A percentile compares a stretch with the other conserved stretches of the same genome.
Evolutionary conservation across 805 yeast species (phyloP).

Genomic region (Torulaspora quercuum): DNA sequence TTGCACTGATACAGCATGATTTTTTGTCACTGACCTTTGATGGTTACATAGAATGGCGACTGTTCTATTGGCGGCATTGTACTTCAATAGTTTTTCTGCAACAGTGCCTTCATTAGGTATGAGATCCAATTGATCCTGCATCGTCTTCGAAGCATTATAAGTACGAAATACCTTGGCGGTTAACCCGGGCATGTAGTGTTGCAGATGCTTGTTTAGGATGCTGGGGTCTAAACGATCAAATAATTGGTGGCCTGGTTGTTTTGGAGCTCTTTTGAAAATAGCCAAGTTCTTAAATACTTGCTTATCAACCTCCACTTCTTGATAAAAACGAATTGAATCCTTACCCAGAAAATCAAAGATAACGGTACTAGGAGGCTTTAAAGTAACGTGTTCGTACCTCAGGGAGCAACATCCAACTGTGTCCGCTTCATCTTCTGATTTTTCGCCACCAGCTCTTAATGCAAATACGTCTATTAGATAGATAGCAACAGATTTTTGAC

Average conservation of each 20-base stretch:
- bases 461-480: slow-evolving; percentile 91
- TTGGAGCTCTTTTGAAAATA: slow-evolving; percentile 85
- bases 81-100: slow-evolving; percentile 79
- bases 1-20: slow-evolving; percentile 75
- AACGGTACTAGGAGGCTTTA: slow-evolving; percentile 81
- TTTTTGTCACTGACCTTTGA: slow-evolving; percentile 86
- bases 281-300: slow-evolving; percentile 87
- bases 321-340: slow-evolving; percentile 87
- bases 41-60: slow-evolving; percentile 97
- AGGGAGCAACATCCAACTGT: slow-evolving; percentile 97
- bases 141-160: slow-evolving; percentile 90
- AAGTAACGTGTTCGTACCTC: slow-evolving; percentile 81
- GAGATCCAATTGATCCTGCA: slow-evolving; percentile 89
- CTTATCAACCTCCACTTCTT: slow-evolving; percentile 87
- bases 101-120: slow-evolving; percentile 85
- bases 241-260: slow-evolving; percentile 85
- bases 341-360: slow-evolving; percentile 93
- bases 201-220: slow-evolving; percentile 78
- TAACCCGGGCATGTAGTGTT: slow-evolving; percentile 84
- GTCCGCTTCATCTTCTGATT: slow-evolving; percentile 95
- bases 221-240: slow-evolving; percentile 88
- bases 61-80: slow-evolving; percentile 92
- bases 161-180: slow-evolving; percentile 98
- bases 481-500: slow-evolving; percentile 93
- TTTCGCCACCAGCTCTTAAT: slow-evolving; percentile 96